Evolutionary conservation across 2,329 filamentous ascomycete species (phyloP).

Genomic region (Cladosporium cucumerinum): DNA sequence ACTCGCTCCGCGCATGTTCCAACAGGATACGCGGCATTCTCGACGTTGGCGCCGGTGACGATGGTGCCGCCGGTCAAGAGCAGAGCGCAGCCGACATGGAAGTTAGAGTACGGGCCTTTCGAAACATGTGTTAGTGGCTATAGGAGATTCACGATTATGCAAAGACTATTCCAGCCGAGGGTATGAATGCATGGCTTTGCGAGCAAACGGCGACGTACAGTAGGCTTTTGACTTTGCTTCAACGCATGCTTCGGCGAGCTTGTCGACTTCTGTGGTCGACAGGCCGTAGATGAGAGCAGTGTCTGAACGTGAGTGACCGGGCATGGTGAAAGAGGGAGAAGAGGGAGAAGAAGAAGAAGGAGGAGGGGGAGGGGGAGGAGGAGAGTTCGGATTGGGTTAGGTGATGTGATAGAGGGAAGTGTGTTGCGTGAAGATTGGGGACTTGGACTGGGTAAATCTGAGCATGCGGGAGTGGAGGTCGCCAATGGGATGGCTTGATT

Average conservation of each 20-base stretch:
- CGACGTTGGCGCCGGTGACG: conserved; percentile 74
- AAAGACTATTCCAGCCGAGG: background rate
- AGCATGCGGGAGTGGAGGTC: background rate
- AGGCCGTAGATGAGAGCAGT: conserved; percentile 52
- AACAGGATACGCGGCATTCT: conserved; percentile 90
- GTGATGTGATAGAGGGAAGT: background rate
- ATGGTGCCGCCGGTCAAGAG: conserved; percentile 56
- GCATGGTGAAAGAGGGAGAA: conserved; percentile 29
- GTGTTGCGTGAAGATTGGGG: background rate
- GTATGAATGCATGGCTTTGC: background rate
- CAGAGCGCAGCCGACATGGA: conserved; percentile 82
- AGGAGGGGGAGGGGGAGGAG: background rate
- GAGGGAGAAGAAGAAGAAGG: background rate
- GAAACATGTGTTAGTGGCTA: background rate
- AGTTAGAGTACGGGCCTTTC: conserved; percentile 77
- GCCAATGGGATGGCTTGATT: background rate
- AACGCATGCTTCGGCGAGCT: conserved; percentile 60
- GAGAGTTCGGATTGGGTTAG: background rate
- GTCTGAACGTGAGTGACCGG: conserved; percentile 36
- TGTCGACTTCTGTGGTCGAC: conserved; percentile 60
- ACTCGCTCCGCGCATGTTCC: conserved; percentile 94
- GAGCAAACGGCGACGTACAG: conserved; percentile 53
- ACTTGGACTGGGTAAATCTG: background rate
- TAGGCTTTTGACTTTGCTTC: conserved; percentile 77
- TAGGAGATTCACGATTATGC: background rate